Base-by-base conservation (phyloP, 495 filamentous ascomycete species). In the Lepraria neglecta region DNA sequence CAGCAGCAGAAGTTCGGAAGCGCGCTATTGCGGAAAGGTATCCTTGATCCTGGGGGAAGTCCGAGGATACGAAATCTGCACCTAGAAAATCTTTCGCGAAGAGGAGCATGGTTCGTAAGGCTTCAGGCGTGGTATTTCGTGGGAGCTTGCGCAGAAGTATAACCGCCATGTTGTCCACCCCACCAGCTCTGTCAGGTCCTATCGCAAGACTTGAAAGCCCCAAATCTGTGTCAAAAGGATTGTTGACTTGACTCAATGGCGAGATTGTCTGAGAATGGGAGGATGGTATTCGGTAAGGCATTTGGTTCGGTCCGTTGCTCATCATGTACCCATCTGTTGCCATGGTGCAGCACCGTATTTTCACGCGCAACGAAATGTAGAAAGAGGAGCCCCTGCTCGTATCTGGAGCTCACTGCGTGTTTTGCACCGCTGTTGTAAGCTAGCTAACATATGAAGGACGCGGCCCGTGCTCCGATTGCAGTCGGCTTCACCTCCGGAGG, bases 71-170 rank as follows among this genome's bases (percentile, higher is more conserved):
- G 64, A 95, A 82, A 61, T 92, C 87, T 55, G 84, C 82, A 65
- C 86, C 82, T 56, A 90, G 74, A 38, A 95, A 79, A 56, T 92
- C 90, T 68, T 94, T 89, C 30, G 90, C 88, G 70, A 91, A 95
- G 15, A 94, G 77, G 17, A 95, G 79, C 86, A 96, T 91, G 64
- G 87, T 81, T 63, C 87, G 84, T 62, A 96, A 76, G 44, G 82
- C 80, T 60, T 92, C 87, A 59, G 84, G 78, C 55, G 81, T 84
- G 21, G 84, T 92, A 67, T 86, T 89, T 57, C 77, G 70, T 7
- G 91, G 88, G 0, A 96, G 80, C 67, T 84, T 87, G 64, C 88
- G 88, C 74, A 96, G 87, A 54, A 89, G 72, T 57, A 84, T 85
- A 71, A 77, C 80, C 67, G 74, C 62, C 21, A 52, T 17, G 12